These are phyloP conservation scores for Geosmithia morbida DNA, from an alignment of 2,329 filamentous ascomycete genomes.

Conservation along the genomic window DNA sequence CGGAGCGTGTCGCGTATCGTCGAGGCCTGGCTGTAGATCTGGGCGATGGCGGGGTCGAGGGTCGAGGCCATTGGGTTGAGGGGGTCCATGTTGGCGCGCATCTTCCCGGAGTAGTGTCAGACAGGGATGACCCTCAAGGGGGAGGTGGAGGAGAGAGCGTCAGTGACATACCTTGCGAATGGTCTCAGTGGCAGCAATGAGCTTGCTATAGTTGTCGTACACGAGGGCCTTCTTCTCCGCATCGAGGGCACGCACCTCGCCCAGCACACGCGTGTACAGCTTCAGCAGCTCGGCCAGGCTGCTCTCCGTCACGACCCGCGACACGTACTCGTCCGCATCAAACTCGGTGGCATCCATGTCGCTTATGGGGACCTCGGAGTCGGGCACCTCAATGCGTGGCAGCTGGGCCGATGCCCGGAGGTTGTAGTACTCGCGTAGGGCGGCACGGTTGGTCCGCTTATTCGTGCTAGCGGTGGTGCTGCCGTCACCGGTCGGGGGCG, in stretches of 20 bases:
- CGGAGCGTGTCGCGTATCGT: constrained; percentile 38
- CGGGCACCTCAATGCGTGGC: constrained; percentile 26
- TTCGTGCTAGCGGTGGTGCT: neutral
- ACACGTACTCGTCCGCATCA: constrained; percentile 55
- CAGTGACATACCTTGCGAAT: constrained; percentile 52
- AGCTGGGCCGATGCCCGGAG: constrained; percentile 28
- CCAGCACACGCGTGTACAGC: constrained; percentile 56
- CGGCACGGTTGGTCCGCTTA: constrained; percentile 59
- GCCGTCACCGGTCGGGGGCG: neutral
- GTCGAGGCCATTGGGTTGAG: constrained; percentile 60
- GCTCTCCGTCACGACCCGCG: constrained; percentile 43
- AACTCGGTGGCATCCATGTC: constrained; percentile 67
- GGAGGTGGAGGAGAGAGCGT: neutral
- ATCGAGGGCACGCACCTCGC: constrained; percentile 79
- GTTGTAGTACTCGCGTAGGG: constrained; percentile 90
- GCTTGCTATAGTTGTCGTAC: constrained; percentile 95
- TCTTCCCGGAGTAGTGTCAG: constrained; percentile 25
- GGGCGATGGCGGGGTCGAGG: constrained; percentile 57
- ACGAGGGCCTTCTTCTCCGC: constrained; percentile 94
- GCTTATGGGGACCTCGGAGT: constrained; percentile 44
- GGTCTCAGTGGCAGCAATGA: constrained; percentile 93
- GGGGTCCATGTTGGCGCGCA: constrained; percentile 71
- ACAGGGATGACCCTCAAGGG: neutral
- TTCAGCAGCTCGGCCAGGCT: constrained; percentile 54
- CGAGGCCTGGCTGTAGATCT: constrained; percentile 52